Evolutionary conservation across 2,329 filamentous ascomycete species (phyloP), one percentile per base, ranked within the genome.

Genomic region (Clonostachys solani): DNA sequence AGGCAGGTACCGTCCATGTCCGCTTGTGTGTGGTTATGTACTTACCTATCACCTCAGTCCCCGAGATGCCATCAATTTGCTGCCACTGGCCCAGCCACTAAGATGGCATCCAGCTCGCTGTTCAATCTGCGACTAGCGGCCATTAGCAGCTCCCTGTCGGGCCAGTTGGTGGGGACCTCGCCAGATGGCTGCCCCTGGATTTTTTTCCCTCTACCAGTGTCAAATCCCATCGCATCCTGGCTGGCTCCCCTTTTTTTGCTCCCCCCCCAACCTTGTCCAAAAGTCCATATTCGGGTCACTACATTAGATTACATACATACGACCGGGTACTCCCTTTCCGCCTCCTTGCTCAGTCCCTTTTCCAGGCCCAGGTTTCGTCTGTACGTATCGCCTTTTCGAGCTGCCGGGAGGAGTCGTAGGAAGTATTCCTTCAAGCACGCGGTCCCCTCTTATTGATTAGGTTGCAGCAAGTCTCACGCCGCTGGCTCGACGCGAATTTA

Each of bases 401-500:
- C 40, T 5, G 16, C 23, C 17, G 16, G 40, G 12, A 41, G 15
- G 36, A n/a, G 17, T 17, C 36, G 36, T 12, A 40, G 15, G 36
- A n/a, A 40, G n/a, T 40, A 40, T 40, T 40, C n/a, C 36, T n/a
- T n/a, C 15, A n/a, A n/a, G 13, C 36, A n/a, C 17, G 17, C 36
- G 36, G 23, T 29, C 23, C 23, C 23, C 23, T 29, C 23, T 29
- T 29, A 29, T 29, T 29, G 23, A 29, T 29, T 29, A 29, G 23
- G 23, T 29, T 29, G 23, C 23, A 29, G 23, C 23, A 29, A 29
- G 23, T 29, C 23, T 29, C 23, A 29, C 23, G 23, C 23, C 23
- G 23, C 23, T 42, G 37, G 37, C 37, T 47, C 52, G 56, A 63
- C 57, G 63, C 62, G 62, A 61, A 60, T 63, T 62, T 61, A 65